phyloP scores from a whole-genome alignment of 768 basidiomycete genomes.

The Amanita subjunquillea region DNA sequence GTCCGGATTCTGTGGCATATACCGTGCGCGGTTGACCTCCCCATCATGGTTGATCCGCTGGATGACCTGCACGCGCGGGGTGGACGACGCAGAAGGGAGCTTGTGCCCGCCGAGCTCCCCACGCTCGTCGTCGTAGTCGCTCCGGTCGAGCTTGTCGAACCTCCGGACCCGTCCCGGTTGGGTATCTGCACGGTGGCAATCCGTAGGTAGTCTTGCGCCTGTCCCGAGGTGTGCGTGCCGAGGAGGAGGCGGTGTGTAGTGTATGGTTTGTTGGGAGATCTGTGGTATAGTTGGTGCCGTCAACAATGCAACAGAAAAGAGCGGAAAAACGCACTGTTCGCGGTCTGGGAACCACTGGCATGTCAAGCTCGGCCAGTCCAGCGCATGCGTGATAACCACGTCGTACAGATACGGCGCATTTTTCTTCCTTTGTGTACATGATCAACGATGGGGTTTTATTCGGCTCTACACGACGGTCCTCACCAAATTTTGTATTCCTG shows the following conservation, averaged over 20 bases:
- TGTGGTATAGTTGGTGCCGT: conserved; percentile 16
- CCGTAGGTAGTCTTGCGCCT: conserved; percentile 89
- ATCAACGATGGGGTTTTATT: not conserved
- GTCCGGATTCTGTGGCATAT: conserved; percentile 99
- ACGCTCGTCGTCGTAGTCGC: conserved; percentile 83
- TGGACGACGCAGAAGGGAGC: conserved; percentile 43
- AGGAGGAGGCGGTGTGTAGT: conserved; percentile 89
- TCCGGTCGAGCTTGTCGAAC: conserved; percentile 67
- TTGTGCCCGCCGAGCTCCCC: conserved; percentile 93
- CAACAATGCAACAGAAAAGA: not conserved
- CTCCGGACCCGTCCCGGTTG: conserved; percentile 53
- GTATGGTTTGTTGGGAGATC: conserved; percentile 88
- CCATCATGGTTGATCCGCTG: conserved; percentile 94
- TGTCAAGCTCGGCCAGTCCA: conserved; percentile 96
- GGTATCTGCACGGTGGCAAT: conserved; percentile 94
- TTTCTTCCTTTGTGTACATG: conserved; percentile 60
- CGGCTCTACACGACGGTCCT: conserved; percentile 1
- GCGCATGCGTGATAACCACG: conserved; percentile 91
- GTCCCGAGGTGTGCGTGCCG: conserved; percentile 94
- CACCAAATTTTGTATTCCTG: conserved; percentile 87
- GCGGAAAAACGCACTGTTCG: conserved; percentile 56
- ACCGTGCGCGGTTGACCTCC: conserved; percentile 94
- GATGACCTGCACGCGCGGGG: conserved; percentile 79
- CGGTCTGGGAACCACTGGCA: conserved; percentile 99
- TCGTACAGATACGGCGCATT: conserved; percentile 98